phyloP scores from a whole-genome alignment of 2,329 filamentous ascomycete genomes.

The Colletotrichum musae region DNA sequence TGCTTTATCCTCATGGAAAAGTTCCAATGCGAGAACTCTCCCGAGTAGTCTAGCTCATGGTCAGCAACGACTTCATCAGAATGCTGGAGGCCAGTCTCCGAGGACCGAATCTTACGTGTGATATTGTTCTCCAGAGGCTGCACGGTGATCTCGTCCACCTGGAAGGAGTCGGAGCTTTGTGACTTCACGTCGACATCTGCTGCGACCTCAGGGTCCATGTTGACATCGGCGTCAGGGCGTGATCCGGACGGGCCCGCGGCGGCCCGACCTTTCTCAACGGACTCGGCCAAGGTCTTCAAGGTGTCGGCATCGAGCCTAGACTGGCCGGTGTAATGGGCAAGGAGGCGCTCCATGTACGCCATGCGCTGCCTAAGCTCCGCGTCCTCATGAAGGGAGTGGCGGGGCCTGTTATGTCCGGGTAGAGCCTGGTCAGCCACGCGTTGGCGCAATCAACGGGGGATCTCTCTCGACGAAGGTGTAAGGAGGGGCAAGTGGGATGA shows the following conservation, averaged over 20 bases:
- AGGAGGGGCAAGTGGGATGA: too few species aligned
- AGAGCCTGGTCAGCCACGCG: slow-evolving; percentile 33
- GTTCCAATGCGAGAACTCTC: slow-evolving; percentile 68
- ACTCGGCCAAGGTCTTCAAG: slow-evolving; percentile 58
- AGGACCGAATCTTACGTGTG: slow-evolving; percentile 51
- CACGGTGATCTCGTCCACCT: slow-evolving; percentile 51
- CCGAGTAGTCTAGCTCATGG: slow-evolving; percentile 60
- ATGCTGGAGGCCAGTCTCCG: not conserved
- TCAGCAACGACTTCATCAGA: slow-evolving; percentile 7
- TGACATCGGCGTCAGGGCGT: not conserved
- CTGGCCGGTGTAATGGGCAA: slow-evolving; percentile 63
- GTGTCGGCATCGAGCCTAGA: slow-evolving; percentile 57
- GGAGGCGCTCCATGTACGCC: slow-evolving; percentile 60
- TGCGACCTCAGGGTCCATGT: slow-evolving; percentile 15
- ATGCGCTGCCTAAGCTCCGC: slow-evolving; percentile 42
- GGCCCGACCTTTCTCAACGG: slow-evolving; percentile 53
- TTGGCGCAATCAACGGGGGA: slow-evolving; percentile 25
- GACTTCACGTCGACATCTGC: slow-evolving; percentile 30
- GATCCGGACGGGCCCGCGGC: slow-evolving; percentile 10
- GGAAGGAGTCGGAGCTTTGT: slow-evolving; percentile 32
- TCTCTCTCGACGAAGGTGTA: not conserved
- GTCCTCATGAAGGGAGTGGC: slow-evolving; percentile 32
- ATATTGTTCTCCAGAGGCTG: slow-evolving; percentile 58
- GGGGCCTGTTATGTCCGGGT: slow-evolving; percentile 18
- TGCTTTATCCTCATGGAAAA: slow-evolving; percentile 66